phyloP scores from a whole-genome alignment of 2,329 filamentous ascomycete genomes.

The Fusarium heterosporum region DNA sequence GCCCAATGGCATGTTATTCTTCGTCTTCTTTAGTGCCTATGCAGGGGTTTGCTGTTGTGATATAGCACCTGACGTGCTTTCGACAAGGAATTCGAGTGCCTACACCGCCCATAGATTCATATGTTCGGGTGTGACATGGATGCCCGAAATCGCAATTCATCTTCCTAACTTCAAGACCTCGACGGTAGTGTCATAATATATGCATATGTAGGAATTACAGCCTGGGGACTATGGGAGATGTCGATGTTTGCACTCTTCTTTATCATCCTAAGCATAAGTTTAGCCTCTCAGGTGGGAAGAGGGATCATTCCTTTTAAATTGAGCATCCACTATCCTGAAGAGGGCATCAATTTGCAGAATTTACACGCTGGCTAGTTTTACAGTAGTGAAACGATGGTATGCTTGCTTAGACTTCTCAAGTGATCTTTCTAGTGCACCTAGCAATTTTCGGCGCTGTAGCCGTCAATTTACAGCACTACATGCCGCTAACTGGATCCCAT shows the following conservation, averaged over 20 bases:
- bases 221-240: too few species aligned
- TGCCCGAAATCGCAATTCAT: background rate
- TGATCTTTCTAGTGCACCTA: constrained; percentile 13
- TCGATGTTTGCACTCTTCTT: background rate
- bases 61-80: constrained; percentile 24
- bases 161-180: background rate
- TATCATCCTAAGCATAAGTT: background rate
- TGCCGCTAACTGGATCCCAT: constrained; percentile 6
- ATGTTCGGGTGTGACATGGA: background rate
- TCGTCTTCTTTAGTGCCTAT: background rate
- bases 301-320: background rate
- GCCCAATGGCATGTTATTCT: constrained; percentile 21
- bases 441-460: constrained; percentile 6
- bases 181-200: background rate
- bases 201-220: background rate
- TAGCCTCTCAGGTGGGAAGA: background rate
- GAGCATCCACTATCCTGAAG: constrained; percentile 6
- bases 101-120: constrained; percentile 30
- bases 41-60: constrained; percentile 20
- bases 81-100: constrained; percentile 24
- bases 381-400: constrained; percentile 3
- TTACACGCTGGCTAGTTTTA: background rate
- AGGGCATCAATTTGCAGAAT: constrained; percentile 1
- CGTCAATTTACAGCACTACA: constrained; percentile 14
- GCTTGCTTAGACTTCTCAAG: background rate